phyloP scores from a whole-genome alignment of 768 basidiomycete species.

The Naganishia onofrii region DNA sequence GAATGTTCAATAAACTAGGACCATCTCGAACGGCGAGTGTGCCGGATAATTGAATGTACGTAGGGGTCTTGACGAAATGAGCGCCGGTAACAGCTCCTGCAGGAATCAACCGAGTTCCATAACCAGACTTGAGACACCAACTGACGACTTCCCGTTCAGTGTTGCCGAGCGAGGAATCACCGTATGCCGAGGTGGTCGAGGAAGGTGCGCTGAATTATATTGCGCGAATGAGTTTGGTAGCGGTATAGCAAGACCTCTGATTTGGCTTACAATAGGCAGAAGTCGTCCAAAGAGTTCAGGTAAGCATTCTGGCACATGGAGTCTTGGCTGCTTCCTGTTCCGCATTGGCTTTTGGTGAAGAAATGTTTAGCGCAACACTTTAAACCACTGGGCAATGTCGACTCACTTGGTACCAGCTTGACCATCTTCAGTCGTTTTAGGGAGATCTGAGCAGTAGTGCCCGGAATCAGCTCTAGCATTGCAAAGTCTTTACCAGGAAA shows the following conservation, averaged over 20 bases:
- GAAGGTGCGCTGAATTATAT: constrained; percentile 22
- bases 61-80: constrained; percentile 56
- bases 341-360: constrained; percentile 54
- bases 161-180: constrained; percentile 47
- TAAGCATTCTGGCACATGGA: constrained; percentile 63
- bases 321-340: constrained; percentile 58
- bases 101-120: constrained; percentile 55
- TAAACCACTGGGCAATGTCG: neutral
- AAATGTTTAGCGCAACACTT: neutral
- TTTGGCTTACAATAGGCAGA: constrained; percentile 41
- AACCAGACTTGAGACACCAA: constrained; percentile 51
- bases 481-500: neutral
- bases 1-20: constrained; percentile 28
- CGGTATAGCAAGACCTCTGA: too few relatives aligned
- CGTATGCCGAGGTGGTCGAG: constrained; percentile 20
- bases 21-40: neutral
- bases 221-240: too few relatives aligned
- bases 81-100: constrained; percentile 52
- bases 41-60: constrained; percentile 53
- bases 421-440: constrained; percentile 57
- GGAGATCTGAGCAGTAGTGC: constrained; percentile 25
- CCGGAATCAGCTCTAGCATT: neutral
- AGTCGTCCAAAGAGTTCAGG: constrained; percentile 45
- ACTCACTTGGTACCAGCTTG: constrained; percentile 62
- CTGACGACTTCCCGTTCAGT: constrained; percentile 52